These are phyloP conservation scores for Alternaria novae-zelandiae DNA, from an alignment of 2,329 filamentous ascomycete species.

Conservation along the genomic window DNA sequence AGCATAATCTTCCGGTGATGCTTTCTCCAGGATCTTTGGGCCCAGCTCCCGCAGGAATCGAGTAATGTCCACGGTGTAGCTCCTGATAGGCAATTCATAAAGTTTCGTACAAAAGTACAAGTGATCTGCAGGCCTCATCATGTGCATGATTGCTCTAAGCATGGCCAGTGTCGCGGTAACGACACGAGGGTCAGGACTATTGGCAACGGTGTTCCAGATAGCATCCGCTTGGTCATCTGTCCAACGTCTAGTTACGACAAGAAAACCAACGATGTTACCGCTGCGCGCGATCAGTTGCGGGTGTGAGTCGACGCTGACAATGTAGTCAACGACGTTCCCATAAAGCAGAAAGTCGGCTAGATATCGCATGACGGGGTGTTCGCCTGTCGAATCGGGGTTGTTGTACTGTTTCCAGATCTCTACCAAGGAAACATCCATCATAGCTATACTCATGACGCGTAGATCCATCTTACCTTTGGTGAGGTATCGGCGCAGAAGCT, in stretches of 20 bases:
- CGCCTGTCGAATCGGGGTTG: conserved; percentile 37
- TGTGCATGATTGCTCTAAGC: conserved; percentile 58
- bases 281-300: conserved; percentile 85
- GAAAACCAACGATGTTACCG: conserved; percentile 83
- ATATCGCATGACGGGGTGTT: conserved; percentile 67
- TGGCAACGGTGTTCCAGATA: conserved; percentile 82
- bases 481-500: conserved; percentile 72
- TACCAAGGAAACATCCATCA: conserved; percentile 75
- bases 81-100: conserved; percentile 48
- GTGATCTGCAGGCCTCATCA: conserved; percentile 55
- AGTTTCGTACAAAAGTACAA: conserved; percentile 73
- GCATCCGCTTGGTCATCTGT: conserved; percentile 73
- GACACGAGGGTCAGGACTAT: conserved; percentile 84
- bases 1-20: conserved; percentile 13
- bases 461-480: conserved; percentile 89
- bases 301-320: conserved; percentile 89
- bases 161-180: conserved; percentile 79
- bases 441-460: conserved; percentile 77
- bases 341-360: conserved; percentile 72
- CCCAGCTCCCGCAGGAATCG: conserved; percentile 39
- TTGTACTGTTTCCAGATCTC: conserved; percentile 62
- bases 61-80: conserved; percentile 39
- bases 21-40: conserved; percentile 22
- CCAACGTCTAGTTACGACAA: conserved; percentile 80
- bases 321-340: conserved; percentile 80